Base-by-base conservation (phyloP, 805 yeast genomes). In the Zygosaccharomyces rouxii region DNA sequence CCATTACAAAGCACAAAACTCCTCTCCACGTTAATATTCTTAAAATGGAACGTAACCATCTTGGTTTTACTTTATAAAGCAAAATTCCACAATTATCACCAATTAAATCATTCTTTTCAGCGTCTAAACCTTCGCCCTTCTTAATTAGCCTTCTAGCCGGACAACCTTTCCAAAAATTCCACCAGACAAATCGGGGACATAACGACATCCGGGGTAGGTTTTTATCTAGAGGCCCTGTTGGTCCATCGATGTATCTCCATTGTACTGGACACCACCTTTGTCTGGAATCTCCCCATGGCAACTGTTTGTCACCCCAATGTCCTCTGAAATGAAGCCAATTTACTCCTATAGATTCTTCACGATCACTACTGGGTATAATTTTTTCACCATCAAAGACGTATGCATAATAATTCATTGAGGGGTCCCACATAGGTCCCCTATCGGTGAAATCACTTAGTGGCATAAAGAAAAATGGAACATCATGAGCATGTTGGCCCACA, bases 401-500 rank as follows among this genome's bases (percentile, higher is more conserved):
- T 0, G 89, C 95, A 51, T 88, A 70, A 59, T 77, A 87, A 62
- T 94, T 92, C 62, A 78, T 70, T 0, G 89, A 71, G 0, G 98
- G 97, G 64, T 92, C 95, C 99, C 99, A 92, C 59, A 92, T 71
- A 2, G 95, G 86, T 0, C 99, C 99, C 38, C 96, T 74, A 66
- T 92, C 99, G 0, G 99, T 89, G 68, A 88, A 92, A 70, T 92
- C 99, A 45, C 88, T 80, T 45, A 92, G 71, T 48, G 95, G 90
- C 45, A 87, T 84, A 70, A 88, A 90, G 46, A 66, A 67, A 43
- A 67, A 67, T 0, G 99, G 99, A 42, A 90, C 76, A 66, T 92
- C 99, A 64, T 90, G 98, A 0, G 96, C 83, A 64, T 92, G 96
- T 62, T 90, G 96, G 0, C 99, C 99, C 0, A 86, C 90, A n/a